Conservation (phyloP, 371 early-diverging fungal genomes). For the Apophysomyces variabilis region DNA sequence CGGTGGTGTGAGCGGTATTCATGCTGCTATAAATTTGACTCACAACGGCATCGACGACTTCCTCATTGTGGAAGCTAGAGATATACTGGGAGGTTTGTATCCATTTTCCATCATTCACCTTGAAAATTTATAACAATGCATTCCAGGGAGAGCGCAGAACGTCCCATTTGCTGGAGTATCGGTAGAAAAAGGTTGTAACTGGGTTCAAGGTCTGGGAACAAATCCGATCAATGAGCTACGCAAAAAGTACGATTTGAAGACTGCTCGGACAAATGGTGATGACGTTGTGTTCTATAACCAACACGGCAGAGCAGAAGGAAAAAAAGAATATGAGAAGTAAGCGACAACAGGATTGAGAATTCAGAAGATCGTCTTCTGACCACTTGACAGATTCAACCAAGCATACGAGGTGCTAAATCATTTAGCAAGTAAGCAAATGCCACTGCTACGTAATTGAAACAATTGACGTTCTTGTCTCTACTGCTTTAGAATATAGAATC, state of each 20-base stretch:
- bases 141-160: slow-evolving; percentile 47
- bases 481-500: slow-evolving; percentile 23
- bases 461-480: too few species aligned
- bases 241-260: slow-evolving; percentile 37
- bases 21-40: slow-evolving; percentile 47
- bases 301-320: slow-evolving; percentile 32
- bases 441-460: too few species aligned
- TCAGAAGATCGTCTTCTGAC: not conserved
- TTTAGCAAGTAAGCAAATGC: slow-evolving; percentile 18
- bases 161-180: slow-evolving; percentile 35
- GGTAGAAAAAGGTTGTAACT: slow-evolving; percentile 54
- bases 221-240: slow-evolving; percentile 49
- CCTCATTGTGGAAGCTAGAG: slow-evolving; percentile 50
- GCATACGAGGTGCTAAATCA: slow-evolving; percentile 30
- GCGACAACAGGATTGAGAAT: not conserved
- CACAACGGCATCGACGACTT: slow-evolving; percentile 41
- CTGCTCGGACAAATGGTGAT: slow-evolving; percentile 32
- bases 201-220: slow-evolving; percentile 56
- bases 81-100: slow-evolving; percentile 39
- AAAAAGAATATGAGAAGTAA: slow-evolving; percentile 20
- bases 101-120: not conserved
- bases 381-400: slow-evolving; percentile 22
- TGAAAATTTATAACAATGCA: not conserved
- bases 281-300: slow-evolving; percentile 40
- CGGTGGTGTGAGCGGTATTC: slow-evolving; percentile 54